Base-by-base conservation (phyloP, 495 filamentous ascomycete species). In the Umbilicaria muhlenbergii region DNA sequence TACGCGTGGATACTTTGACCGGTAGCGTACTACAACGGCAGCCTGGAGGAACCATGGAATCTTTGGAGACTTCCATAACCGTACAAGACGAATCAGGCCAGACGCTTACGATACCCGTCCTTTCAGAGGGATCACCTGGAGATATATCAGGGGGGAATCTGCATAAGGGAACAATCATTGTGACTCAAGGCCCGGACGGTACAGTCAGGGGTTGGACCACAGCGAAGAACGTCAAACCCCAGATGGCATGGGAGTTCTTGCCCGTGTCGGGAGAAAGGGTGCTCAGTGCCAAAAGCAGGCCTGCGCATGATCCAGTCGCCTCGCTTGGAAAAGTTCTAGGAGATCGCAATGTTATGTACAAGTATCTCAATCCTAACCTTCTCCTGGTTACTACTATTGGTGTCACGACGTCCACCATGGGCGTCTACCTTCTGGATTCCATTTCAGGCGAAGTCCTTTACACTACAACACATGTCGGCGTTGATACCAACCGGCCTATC, bases 291-390 rank as follows among this genome's bases (percentile, higher is more conserved):
- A 77, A 74, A 12, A 61, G 77, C 19, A 71, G 83, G 28, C 78
- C 86, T 12, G 51, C 69, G 6, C 80, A 91, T 50, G 89, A 96
- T 47, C 85, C 85, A 3, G 79, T 94, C 36, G 89, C 92, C 10
- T 95, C 91, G 0, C 94, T 99, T 44, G 91, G 92, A 37, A 81
- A 84, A 46, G 91, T 94, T 15, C 74, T 96, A 31, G 87, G 86
- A 40, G 79, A 96, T 53, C 79, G 91, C 15, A 81, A 78, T 1
- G 91, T 99, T 34, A 70, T 93, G 46, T 99, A 96, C 74, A 99
- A 99, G 65, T 95, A 95, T 58, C 65, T 99, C 18, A 91, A 87
- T 62, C 80, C 83, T 1, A 95, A 96, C 60, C 67, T 88, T 5
- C 65, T 87, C 6, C 74, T 94, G 0, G 67, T 94, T 41, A 83